Evolutionary conservation across 257 asterid genomes (phyloP).

Genomic region (Solanum ossicruentum): DNA sequence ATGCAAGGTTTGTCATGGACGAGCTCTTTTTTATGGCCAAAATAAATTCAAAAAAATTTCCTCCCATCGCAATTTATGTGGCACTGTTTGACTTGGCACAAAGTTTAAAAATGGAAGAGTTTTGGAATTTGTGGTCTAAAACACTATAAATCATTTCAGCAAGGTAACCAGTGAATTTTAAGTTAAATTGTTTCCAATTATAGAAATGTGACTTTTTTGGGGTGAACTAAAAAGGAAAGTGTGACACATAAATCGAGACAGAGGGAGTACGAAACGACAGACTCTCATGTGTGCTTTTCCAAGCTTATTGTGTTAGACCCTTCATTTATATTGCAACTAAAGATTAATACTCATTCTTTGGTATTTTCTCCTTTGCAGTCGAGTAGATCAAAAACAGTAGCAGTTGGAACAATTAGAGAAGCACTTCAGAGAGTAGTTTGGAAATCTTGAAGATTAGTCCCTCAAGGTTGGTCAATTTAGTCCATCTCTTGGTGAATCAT

Average conservation of each 20-base stretch:
- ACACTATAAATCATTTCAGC: neutral
- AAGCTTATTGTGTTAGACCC: neutral
- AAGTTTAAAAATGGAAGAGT: neutral
- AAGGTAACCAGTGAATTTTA: neutral
- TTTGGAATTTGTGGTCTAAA: neutral
- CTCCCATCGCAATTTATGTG: neutral
- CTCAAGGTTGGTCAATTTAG: neutral
- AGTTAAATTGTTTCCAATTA: neutral
- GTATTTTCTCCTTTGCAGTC: conserved; percentile 32
- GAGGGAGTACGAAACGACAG: neutral
- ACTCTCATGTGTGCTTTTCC: neutral
- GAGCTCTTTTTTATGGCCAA: neutral
- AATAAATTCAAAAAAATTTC: neutral
- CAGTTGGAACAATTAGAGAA: conserved; percentile 45
- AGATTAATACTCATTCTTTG: neutral
- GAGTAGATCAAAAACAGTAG: conserved; percentile 45
- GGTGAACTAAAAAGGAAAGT: neutral
- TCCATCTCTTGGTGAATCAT: neutral
- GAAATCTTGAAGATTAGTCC: conserved; percentile 11
- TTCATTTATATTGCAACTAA: neutral
- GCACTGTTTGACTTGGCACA: neutral
- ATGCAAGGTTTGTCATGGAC: conserved; percentile 51
- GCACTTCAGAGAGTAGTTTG: conserved; percentile 42
- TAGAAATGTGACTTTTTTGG: neutral
- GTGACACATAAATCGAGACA: neutral